Evolutionary conservation across 2,329 filamentous ascomycete species (phyloP).

Genomic region (Penicillium sp.): DNA sequence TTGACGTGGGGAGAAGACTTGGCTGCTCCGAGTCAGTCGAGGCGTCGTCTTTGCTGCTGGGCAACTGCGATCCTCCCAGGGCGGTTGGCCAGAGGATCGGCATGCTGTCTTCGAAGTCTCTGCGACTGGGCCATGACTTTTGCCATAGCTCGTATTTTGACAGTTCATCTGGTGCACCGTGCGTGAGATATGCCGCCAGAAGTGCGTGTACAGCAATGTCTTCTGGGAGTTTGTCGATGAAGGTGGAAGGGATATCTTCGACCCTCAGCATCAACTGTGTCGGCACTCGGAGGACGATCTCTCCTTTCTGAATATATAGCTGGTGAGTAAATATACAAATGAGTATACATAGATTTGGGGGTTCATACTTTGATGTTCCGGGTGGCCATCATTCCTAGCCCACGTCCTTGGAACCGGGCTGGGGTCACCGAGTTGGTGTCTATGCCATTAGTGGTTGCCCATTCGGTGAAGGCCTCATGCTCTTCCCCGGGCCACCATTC

Average conservation of each 20-base stretch:
- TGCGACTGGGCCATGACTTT: slow-evolving; percentile 63
- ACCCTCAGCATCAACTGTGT: slow-evolving; percentile 63
- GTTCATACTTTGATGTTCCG: slow-evolving; percentile 61
- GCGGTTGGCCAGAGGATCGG: slow-evolving; percentile 55
- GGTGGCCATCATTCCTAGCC: slow-evolving; percentile 75
- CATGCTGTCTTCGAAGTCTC: slow-evolving; percentile 60
- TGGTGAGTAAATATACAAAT: slow-evolving; percentile 2
- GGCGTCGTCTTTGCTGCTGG: slow-evolving; percentile 27
- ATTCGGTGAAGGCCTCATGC: slow-evolving; percentile 61
- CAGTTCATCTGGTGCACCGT: slow-evolving; percentile 48
- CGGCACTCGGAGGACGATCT: slow-evolving; percentile 66
- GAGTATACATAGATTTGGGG: background rate
- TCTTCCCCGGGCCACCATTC: slow-evolving; percentile 36
- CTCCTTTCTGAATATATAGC: slow-evolving; percentile 50
- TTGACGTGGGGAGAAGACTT: slow-evolving; percentile 36
- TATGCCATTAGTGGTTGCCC: slow-evolving; percentile 67
- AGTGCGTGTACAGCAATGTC: slow-evolving; percentile 67
- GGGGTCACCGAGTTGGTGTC: slow-evolving; percentile 67
- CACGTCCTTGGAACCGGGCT: slow-evolving; percentile 66
- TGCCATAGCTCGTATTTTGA: slow-evolving; percentile 59
- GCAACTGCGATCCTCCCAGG: slow-evolving; percentile 39
- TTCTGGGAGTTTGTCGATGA: slow-evolving; percentile 54
- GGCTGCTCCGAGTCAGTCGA: background rate
- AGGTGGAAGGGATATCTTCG: slow-evolving; percentile 56
- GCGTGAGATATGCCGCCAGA: slow-evolving; percentile 66